Percentiles rank a stretch among this genome's conserved stretches.
These are phyloP conservation scores for Fusarium caatingaense DNA, from an alignment of 2,329 filamentous ascomycete species.

Conservation along the genomic window DNA sequence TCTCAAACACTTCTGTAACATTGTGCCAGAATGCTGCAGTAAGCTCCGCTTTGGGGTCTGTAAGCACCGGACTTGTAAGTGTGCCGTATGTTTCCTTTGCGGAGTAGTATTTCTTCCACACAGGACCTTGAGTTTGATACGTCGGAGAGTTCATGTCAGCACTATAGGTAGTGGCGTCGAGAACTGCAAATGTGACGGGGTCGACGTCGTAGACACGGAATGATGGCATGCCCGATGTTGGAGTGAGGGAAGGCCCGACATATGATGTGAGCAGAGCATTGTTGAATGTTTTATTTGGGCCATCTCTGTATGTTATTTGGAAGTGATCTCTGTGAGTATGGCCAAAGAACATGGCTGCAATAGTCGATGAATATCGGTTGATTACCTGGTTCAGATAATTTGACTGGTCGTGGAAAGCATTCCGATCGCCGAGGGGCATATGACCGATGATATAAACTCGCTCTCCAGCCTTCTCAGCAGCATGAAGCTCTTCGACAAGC, in stretches of 20 bases:
- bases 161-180: conserved; percentile 66
- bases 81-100: conserved; percentile 65
- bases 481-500: conserved; percentile 64
- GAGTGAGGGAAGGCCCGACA: conserved; percentile 65
- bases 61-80: conserved; percentile 56
- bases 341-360: conserved; percentile 67
- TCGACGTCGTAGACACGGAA: conserved; percentile 71
- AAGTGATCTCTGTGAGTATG: conserved; percentile 70
- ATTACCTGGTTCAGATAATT: conserved; percentile 66
- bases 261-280: conserved; percentile 64
- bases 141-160: conserved; percentile 61
- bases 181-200: conserved; percentile 64
- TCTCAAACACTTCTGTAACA: conserved; percentile 62
- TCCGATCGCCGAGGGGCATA: conserved; percentile 62
- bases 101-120: conserved; percentile 68
- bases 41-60: conserved; percentile 56
- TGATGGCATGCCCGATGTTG: conserved; percentile 65
- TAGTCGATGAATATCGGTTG: conserved; percentile 64
- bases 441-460: conserved; percentile 69
- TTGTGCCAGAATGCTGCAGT: conserved; percentile 70
- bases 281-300: conserved; percentile 53
- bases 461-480: conserved; percentile 63
- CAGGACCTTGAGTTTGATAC: conserved; percentile 58
- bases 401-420: conserved; percentile 64
- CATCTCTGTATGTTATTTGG: conserved; percentile 65